Evolutionary conservation across 225 moss, liverwort and hornwort species (phyloP).

Genomic region (Physcomitrium patens): DNA sequence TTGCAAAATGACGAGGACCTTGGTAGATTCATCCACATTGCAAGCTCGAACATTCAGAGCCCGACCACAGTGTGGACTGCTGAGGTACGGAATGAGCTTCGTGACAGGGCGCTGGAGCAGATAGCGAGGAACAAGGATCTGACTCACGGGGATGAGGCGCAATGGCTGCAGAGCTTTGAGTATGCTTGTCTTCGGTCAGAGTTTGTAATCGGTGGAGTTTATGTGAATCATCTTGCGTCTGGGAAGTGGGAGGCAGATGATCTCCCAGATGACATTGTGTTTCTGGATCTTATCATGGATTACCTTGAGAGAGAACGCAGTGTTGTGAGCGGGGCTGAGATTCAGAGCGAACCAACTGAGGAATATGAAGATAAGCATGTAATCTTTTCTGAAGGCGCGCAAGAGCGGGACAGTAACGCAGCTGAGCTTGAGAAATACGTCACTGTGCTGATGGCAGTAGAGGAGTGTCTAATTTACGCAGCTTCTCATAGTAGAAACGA

Average conservation of each 20-base stretch:
- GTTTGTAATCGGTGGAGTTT: slow-evolving; percentile 82
- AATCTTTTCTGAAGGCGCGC: slow-evolving; percentile 55
- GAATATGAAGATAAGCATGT: slow-evolving; percentile 59
- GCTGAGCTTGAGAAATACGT: slow-evolving; percentile 68
- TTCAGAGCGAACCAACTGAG: slow-evolving; percentile 37
- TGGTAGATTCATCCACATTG: slow-evolving; percentile 79
- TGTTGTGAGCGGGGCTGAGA: slow-evolving; percentile 40
- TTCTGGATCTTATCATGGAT: slow-evolving; percentile 71
- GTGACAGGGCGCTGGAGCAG: slow-evolving; percentile 67
- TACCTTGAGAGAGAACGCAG: slow-evolving; percentile 67
- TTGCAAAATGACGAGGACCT: slow-evolving; percentile 81
- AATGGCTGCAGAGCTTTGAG: slow-evolving; percentile 76
- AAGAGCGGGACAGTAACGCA: slow-evolving; percentile 37
- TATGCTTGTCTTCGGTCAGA: slow-evolving; percentile 73
- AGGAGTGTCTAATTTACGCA: slow-evolving; percentile 76
- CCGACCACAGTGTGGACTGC: slow-evolving; percentile 84
- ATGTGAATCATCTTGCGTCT: slow-evolving; percentile 72
- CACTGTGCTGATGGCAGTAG: slow-evolving; percentile 70
- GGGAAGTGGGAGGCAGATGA: slow-evolving; percentile 80
- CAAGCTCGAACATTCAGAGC: slow-evolving; percentile 74
- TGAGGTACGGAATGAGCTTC: slow-evolving; percentile 81
- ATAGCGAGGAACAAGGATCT: slow-evolving; percentile 55
- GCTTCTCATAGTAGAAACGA: slow-evolving; percentile 72
- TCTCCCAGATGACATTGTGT: slow-evolving; percentile 61
- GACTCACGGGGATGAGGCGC: slow-evolving; percentile 52